Base-by-base conservation (phyloP, 164 flowering plant genomes). In the Stephania yunnanensis region DNA sequence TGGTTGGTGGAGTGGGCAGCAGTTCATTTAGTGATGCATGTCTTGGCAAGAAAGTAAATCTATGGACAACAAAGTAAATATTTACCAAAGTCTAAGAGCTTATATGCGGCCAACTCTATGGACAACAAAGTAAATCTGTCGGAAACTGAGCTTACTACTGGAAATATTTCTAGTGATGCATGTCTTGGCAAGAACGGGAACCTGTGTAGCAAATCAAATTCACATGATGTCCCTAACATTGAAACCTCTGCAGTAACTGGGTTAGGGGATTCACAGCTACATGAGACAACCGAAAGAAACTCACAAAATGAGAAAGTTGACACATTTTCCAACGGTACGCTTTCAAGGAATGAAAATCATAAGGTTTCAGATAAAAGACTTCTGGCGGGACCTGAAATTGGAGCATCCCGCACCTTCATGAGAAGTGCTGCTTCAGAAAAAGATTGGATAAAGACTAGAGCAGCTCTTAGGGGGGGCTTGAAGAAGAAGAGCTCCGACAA, bases 11-110 rank as follows among this genome's bases (percentile, higher is more conserved):
- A 70, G 70, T 73, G 5, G 77, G 75, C 63, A 82, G 44, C 67
- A 80, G 77, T 75, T 82, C 88, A 2, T 94, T 94, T 82, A 90
- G 90, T n/a, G n/a, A n/a, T n/a, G n/a, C n/a, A n/a, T n/a, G n/a
- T n/a, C n/a, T n/a, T n/a, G n/a, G n/a, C n/a, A n/a, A n/a, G n/a
- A n/a, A n/a, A n/a, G n/a, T n/a, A n/a, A n/a, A n/a, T n/a, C n/a
- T n/a, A n/a, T n/a, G n/a, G n/a, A n/a, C n/a, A n/a, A n/a, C n/a
- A n/a, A n/a, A 55, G n/a, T n/a, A n/a, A n/a, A n/a, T n/a, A 22
- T 9, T 71, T 71, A 50, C 42, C n/a, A 10, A 25, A 68, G 46
- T 68, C 46, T 31, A 30, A 55, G 44, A 53, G 6, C 22, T 50
- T 4, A 71, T 2, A 71, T 17, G 20, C 0, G n/a, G 4, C 67